Evolutionary conservation across 2,329 filamentous ascomycete species (phyloP), one percentile per base, ranked within the genome.

Genomic region (Trichoderma asperellum): DNA sequence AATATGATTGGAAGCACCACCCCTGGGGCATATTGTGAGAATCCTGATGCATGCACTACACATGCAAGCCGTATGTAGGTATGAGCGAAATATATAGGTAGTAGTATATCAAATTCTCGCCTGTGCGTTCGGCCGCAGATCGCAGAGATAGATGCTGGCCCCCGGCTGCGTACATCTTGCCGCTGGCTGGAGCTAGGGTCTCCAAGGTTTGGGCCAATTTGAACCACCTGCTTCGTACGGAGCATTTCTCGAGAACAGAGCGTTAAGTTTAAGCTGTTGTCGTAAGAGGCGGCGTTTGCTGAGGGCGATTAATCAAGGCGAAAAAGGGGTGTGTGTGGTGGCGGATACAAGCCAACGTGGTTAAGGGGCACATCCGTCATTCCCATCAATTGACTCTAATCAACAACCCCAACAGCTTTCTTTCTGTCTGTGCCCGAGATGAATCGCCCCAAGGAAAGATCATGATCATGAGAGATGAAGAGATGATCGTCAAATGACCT

Each of bases 11-110:
- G 64, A 67, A 67, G 64, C 40, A 52, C 49, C 64, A 59, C 64
- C 64, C 64, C 58, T 37, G 55, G 64, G 12, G 40, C 27, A 58
- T 4, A 52, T 67, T 59, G 64, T 52, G 55, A 59, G 55, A 67
- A 67, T 67, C 64, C 64, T 67, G 55, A 67, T 27, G 64, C 64
- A 67, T 58, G 55, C 55, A 59, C 64, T 59, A 59, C 58, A 67
- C 37, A 67, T 67, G 64, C 64, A 59, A 52, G 55, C 29, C 64
- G 64, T 43, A 59, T 37, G 64, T 57, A 67, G 37, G 55, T 67
- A 59, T 67, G 64, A 67, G 64, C 64, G 64, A 67, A 58, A 67
- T 67, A 67, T 59, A 59, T 59, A 24, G 24, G 24, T 24, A 24
- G 24, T 24, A 24, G 24, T 24, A 67, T 66, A 49, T 58, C 52